Conservation (phyloP, 1,284 basidiomycete genomes). For the Jaminaea rosea region DNA sequence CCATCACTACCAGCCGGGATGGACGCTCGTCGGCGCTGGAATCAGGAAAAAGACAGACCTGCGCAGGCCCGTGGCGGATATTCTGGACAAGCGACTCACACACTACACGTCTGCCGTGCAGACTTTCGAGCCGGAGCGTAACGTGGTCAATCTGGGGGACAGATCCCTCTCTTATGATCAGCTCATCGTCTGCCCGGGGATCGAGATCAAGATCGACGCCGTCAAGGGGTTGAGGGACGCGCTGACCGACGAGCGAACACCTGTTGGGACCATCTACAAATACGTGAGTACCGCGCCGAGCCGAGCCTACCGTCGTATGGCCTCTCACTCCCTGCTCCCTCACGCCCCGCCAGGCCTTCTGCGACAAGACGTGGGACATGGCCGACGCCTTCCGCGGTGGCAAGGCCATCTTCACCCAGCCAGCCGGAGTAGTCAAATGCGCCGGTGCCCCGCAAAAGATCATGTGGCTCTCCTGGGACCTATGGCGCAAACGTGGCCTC, state of each 20-base stretch:
- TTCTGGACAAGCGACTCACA: conserved; percentile 55
- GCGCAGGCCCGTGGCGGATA: conserved; percentile 56
- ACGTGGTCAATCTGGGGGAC: conserved; percentile 61
- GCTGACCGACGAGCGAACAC: conserved; percentile 63
- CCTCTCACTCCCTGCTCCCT: too few relatives aligned
- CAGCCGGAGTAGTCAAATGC: conserved; percentile 87
- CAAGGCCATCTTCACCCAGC: conserved; percentile 92
- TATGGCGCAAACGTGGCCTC: conserved; percentile 28
- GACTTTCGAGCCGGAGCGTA: conserved; percentile 64
- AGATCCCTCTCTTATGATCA: conserved; percentile 76
- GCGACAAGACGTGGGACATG: conserved; percentile 28
- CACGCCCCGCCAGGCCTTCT: too few relatives aligned
- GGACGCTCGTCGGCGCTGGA: conserved; percentile 86
- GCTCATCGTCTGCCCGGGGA: conserved; percentile 77
- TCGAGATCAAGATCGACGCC: conserved; percentile 65
- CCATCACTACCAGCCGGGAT: conserved; percentile 49
- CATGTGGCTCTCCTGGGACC: conserved; percentile 36
- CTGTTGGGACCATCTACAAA: conserved; percentile 83
- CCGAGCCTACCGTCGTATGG: too few relatives aligned
- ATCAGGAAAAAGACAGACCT: conserved; percentile 61
- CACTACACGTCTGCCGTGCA: conserved; percentile 68
- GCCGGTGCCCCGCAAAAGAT: conserved; percentile 61
- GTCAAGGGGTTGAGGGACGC: conserved; percentile 72
- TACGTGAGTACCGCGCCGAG: too few relatives aligned
- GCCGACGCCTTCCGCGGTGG: conserved; percentile 62